Percentiles rank a stretch among this genome's conserved stretches.
phyloP scores from a whole-genome alignment of 148 eudicot genomes.

The Nyssa sinensis region DNA sequence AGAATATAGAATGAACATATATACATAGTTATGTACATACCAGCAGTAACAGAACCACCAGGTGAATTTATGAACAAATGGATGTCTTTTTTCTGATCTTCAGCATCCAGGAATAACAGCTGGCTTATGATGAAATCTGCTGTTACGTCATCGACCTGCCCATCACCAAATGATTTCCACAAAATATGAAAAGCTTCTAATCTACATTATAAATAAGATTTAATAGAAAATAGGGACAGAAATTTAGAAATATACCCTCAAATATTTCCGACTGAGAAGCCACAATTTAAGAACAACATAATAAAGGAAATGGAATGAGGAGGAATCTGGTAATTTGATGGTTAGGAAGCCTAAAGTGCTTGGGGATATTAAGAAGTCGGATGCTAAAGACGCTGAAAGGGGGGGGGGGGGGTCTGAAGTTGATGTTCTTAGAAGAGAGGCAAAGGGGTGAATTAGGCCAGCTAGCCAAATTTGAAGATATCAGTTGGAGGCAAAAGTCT shows the following conservation, averaged over 20 bases:
- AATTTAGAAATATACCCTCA: not conserved
- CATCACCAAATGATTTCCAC: constrained; percentile 17
- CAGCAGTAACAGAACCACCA: constrained; percentile 92
- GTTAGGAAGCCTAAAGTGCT: no score
- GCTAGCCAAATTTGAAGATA: no score
- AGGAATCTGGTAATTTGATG: no score
- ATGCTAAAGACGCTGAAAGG: no score
- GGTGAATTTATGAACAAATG: constrained; percentile 84
- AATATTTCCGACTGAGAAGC: not conserved
- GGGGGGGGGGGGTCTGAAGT: no score
- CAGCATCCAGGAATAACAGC: constrained; percentile 86
- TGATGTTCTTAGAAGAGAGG: no score
- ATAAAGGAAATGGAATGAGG: no score
- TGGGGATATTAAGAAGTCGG: no score
- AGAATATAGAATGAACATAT: not conserved
- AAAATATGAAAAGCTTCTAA: not conserved
- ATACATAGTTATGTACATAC: no score
- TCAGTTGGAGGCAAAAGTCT: no score
- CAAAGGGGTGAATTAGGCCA: no score
- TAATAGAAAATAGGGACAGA: not conserved
- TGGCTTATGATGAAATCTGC: constrained; percentile 93
- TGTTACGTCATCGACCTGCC: constrained; percentile 77
- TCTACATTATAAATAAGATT: not conserved
- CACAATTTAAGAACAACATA: no score
- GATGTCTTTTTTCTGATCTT: constrained; percentile 75